Evolutionary conservation across 2,329 filamentous ascomycete genomes (phyloP).

Genomic region (Furcasterigmium sp.): DNA sequence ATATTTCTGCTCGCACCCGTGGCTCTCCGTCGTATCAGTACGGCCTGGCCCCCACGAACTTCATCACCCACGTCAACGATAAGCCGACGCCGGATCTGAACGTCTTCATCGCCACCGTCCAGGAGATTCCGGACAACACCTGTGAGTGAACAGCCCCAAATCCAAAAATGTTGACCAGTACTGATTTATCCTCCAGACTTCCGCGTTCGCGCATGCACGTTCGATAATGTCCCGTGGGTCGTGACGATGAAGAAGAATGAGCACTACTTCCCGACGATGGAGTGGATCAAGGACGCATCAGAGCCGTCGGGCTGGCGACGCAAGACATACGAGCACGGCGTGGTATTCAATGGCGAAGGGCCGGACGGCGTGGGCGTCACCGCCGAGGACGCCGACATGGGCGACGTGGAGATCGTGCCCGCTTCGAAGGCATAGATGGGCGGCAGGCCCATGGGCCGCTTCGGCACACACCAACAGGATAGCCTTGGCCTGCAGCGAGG

Average conservation of each 20-base stretch:
- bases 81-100: slow-evolving; percentile 77
- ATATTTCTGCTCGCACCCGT: slow-evolving; percentile 81
- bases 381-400: slow-evolving; percentile 38
- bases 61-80: slow-evolving; percentile 94
- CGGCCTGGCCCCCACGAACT: slow-evolving; percentile 91
- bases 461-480: no score
- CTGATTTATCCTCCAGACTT: slow-evolving; percentile 55
- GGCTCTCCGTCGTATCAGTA: slow-evolving; percentile 86
- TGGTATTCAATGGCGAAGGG: slow-evolving; percentile 48
- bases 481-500: no score
- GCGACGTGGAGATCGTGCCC: slow-evolving; percentile 16
- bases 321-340: slow-evolving; percentile 55
- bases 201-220: slow-evolving; percentile 93
- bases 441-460: no score
- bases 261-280: slow-evolving; percentile 78
- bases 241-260: slow-evolving; percentile 99
- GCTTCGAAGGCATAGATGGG: not conserved
- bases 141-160: slow-evolving; percentile 47
- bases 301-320: slow-evolving; percentile 59
- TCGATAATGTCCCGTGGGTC: slow-evolving; percentile 98
- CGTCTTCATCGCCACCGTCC: slow-evolving; percentile 73
- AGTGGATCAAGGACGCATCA: slow-evolving; percentile 59
- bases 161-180: not conserved
- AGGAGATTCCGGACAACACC: slow-evolving; percentile 89
- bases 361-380: slow-evolving; percentile 38